Conservation (phyloP, 352 stramenopile species). For the Pythium grandisporangium region DNA sequence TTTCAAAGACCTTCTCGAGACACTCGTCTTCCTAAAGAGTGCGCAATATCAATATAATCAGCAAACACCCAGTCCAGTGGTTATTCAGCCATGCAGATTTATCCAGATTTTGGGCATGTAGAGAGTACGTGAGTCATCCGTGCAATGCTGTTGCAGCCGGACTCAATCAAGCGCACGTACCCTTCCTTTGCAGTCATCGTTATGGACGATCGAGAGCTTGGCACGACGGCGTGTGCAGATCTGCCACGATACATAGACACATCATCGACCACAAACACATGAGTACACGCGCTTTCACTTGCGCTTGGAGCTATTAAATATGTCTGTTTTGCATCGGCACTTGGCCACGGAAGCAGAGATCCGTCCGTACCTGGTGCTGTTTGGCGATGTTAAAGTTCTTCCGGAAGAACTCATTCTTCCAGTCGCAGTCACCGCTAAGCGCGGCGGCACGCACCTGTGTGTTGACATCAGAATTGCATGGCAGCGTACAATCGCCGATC, state of each 20-base stretch:
- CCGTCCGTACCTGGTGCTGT: constrained; percentile 77
- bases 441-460: constrained; percentile 55
- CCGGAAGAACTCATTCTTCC: constrained; percentile 88
- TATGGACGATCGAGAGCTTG: constrained; percentile 51
- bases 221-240: constrained; percentile 85
- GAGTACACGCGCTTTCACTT: no score
- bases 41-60: no score
- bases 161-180: no score
- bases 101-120: no score
- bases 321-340: no score
- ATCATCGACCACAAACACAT: neutral
- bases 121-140: neutral
- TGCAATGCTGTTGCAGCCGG: neutral
- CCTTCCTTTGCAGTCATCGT: constrained; percentile 52
- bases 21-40: constrained; percentile 63
- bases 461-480: no score
- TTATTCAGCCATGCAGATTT: neutral
- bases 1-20: constrained; percentile 78
- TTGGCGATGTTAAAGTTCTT: constrained; percentile 87
- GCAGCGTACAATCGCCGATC: no score
- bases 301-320: no score
- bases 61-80: neutral
- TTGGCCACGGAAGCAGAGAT: no score
- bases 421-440: constrained; percentile 86
- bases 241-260: constrained; percentile 12